Evolutionary conservation across 2,329 filamentous ascomycete genomes (phyloP).

Genomic region (Verticillium tricorpus): DNA sequence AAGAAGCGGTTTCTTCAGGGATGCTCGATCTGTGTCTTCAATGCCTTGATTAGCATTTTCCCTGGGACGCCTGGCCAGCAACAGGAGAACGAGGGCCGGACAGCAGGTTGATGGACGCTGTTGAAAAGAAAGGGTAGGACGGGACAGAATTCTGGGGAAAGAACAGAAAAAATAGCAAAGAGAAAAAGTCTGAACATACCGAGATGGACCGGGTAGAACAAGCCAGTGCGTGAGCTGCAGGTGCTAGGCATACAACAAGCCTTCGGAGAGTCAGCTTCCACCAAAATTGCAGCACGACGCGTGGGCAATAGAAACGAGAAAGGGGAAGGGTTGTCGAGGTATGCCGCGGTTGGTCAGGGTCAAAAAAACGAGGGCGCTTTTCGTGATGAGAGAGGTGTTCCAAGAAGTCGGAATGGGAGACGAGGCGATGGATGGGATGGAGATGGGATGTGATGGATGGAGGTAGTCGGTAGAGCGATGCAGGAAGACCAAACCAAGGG

Average conservation of each 20-base stretch:
- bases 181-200: neutral
- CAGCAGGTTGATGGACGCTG: no score
- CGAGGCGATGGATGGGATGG: neutral
- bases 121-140: no score
- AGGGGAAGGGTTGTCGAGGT: neutral
- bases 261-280: neutral
- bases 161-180: neutral
- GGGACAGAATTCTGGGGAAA: no score
- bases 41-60: no score
- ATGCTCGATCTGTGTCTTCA: no score
- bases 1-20: no score
- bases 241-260: neutral
- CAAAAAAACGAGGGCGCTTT: conserved; percentile 2
- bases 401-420: conserved; percentile 4
- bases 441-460: neutral
- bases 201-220: neutral
- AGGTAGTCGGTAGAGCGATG: neutral
- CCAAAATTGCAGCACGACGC: neutral
- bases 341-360: neutral
- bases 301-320: neutral
- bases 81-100: no score
- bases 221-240: neutral
- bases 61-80: no score
- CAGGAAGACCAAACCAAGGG: neutral
- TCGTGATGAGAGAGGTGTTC: conserved; percentile 6